A percentile compares a stretch with the other conserved stretches of the same genome.
Conservation (phyloP, 2,329 filamentous ascomycete genomes). For the Dactylellina sp. region DNA sequence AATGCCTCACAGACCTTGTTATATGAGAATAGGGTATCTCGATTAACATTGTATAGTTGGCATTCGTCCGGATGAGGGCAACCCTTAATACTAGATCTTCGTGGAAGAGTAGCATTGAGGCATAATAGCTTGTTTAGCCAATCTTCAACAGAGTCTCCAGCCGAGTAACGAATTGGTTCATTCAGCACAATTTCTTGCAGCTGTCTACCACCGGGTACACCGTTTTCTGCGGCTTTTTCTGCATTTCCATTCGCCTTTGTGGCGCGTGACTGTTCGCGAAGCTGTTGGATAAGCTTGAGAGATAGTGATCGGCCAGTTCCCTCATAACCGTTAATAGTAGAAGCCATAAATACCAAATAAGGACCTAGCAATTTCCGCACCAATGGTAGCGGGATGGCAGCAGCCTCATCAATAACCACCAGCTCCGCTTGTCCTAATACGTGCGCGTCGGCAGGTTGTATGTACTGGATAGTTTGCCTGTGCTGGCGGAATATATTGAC, state of each 20-base stretch:
- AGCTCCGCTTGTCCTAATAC: conserved; percentile 94
- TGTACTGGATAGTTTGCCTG: conserved; percentile 98
- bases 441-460: conserved; percentile 94
- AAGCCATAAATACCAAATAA: conserved; percentile 98
- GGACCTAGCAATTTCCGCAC: conserved; percentile 95
- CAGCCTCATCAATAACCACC: conserved; percentile 95
- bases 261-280: conserved; percentile 88
- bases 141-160: conserved; percentile 90
- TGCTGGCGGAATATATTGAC: conserved; percentile 96
- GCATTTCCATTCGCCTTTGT: conserved; percentile 66
- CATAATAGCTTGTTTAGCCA: conserved; percentile 96
- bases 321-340: conserved; percentile 98
- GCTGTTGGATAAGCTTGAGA: conserved; percentile 94
- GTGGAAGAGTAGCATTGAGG: conserved; percentile 89
- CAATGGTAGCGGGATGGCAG: conserved; percentile 91
- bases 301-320: conserved; percentile 95
- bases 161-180: conserved; percentile 93
- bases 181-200: conserved; percentile 91
- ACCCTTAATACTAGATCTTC: conserved; percentile 77
- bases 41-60: conserved; percentile 91
- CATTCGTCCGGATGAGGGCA: conserved; percentile 92
- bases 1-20: conserved; percentile 97
- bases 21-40: conserved; percentile 97
- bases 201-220: conserved; percentile 76
- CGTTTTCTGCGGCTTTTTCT: conserved; percentile 73